Evolutionary conservation across 2,329 filamentous ascomycete genomes (phyloP).

Genomic region (Fusarium musae): DNA sequence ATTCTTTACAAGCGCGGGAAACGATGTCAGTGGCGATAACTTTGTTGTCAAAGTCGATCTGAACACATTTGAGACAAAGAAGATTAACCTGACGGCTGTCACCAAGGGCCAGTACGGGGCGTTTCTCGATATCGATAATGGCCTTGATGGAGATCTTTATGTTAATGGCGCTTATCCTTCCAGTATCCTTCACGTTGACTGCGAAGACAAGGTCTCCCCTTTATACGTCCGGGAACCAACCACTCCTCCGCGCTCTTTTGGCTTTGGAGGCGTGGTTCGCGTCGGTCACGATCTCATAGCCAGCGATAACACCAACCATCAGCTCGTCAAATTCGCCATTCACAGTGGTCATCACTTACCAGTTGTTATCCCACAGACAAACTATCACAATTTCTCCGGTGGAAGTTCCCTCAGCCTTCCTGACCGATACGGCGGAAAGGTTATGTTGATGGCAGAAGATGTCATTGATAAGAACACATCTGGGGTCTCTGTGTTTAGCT

Average conservation of each 20-base stretch:
- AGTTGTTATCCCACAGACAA: not conserved
- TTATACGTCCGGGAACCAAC: not conserved
- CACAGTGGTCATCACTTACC: not conserved
- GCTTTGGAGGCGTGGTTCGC: not conserved
- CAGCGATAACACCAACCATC: not conserved
- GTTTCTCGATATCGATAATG: not conserved
- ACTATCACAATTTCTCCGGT: not conserved
- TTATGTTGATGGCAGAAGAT: not conserved
- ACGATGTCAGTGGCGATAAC: not conserved
- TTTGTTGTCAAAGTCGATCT: not conserved
- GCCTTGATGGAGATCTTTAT: not conserved
- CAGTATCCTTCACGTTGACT: not conserved
- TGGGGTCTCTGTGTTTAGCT: not conserved
- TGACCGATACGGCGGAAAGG: not conserved
- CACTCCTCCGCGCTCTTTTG: accelerated
- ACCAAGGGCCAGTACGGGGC: not conserved
- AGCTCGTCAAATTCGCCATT: not conserved
- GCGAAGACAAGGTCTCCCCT: accelerated
- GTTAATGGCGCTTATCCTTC: not conserved
- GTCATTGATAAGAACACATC: not conserved
- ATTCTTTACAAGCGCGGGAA: not conserved
- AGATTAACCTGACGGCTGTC: not conserved
- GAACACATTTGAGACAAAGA: accelerated
- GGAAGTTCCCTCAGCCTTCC: not conserved
- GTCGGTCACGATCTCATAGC: not conserved